Evolutionary conservation across 2,329 filamentous ascomycete genomes (phyloP).

Genomic region (Pseudomassariella vexata): DNA sequence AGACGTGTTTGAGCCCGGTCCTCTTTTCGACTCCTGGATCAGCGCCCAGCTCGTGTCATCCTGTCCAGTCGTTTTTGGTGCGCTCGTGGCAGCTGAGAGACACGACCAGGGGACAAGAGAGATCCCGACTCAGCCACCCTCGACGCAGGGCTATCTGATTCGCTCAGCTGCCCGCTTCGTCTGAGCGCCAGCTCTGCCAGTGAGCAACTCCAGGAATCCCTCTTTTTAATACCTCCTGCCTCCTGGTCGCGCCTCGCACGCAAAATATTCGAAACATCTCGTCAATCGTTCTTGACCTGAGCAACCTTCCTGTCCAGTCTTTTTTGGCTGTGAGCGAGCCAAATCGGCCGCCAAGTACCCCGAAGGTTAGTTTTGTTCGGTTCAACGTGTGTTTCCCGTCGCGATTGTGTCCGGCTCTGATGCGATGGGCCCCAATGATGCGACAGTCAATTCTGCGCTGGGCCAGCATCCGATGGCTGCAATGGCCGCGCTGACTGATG

Average conservation of each 20-base stretch:
- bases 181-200: not conserved
- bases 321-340: conserved; percentile 11
- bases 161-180: not conserved
- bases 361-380: conserved; percentile 11
- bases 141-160: not conserved
- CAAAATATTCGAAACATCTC: conserved; percentile 18
- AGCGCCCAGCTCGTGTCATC: conserved; percentile 3
- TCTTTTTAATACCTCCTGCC: conserved; percentile 9
- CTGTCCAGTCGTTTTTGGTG: conserved; percentile 6
- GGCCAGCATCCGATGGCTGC: no score
- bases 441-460: no score
- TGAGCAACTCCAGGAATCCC: not conserved
- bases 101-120: conserved; percentile 7
- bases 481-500: no score
- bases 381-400: conserved; percentile 2
- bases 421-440: no score
- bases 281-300: conserved; percentile 12
- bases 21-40: conserved; percentile 4
- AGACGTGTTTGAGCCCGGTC: no score
- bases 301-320: conserved; percentile 15
- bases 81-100: conserved; percentile 6
- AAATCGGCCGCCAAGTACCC: conserved; percentile 9
- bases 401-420: conserved; percentile 5
- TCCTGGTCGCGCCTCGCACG: conserved; percentile 18
- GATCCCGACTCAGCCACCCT: conserved; percentile 8